These are phyloP conservation scores for Quercus lobata DNA, from an alignment of 331 rosid species.

Conservation along the genomic window DNA sequence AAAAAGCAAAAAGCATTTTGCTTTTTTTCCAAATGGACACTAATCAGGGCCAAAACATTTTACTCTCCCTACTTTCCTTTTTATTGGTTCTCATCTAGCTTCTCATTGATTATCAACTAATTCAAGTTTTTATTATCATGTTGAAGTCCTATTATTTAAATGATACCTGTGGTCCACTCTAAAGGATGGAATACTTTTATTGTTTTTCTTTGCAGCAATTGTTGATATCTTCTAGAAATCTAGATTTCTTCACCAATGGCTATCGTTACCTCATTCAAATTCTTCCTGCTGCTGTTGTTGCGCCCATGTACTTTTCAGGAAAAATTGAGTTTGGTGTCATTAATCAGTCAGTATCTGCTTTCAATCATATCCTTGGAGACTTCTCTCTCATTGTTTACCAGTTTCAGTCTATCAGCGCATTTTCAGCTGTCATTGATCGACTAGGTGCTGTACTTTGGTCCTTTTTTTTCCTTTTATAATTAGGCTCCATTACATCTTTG, in stretches of 20 bases:
- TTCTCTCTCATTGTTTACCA: slow-evolving; percentile 87
- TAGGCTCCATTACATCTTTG: background rate
- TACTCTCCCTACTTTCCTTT: background rate
- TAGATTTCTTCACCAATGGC: slow-evolving; percentile 86
- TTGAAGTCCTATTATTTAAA: background rate
- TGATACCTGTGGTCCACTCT: background rate
- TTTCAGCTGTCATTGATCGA: slow-evolving; percentile 93
- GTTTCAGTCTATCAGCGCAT: slow-evolving; percentile 89
- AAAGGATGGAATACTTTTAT: background rate
- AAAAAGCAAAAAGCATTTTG: no score
- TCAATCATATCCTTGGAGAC: slow-evolving; percentile 89
- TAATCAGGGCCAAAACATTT: background rate
- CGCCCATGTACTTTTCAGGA: slow-evolving; percentile 93
- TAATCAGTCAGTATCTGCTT: slow-evolving; percentile 94
- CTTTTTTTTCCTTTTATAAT: slow-evolving; percentile 14
- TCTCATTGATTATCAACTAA: background rate
- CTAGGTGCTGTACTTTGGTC: slow-evolving; percentile 52
- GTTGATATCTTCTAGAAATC: slow-evolving; percentile 87
- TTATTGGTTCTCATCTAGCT: background rate
- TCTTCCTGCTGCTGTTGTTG: slow-evolving; percentile 99
- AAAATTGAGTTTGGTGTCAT: slow-evolving; percentile 96
- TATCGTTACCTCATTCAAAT: slow-evolving; percentile 87
- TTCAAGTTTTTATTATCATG: background rate
- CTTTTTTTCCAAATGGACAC: no score
- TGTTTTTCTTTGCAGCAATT: slow-evolving; percentile 53